phyloP scores from a whole-genome alignment of 257 asterid genomes.

The Striga asiatica region DNA sequence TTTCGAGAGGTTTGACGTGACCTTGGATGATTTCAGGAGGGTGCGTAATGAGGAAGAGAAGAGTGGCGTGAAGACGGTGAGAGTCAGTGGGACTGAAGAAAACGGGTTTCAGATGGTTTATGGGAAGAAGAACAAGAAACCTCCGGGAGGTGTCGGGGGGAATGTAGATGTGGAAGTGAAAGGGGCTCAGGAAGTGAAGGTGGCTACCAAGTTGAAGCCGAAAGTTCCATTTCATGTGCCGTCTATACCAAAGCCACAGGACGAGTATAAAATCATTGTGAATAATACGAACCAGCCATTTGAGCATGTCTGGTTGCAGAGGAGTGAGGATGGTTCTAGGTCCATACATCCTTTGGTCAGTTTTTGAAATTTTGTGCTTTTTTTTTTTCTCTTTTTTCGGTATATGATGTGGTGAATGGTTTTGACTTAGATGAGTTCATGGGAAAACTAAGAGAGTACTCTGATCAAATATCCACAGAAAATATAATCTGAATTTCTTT shows the following conservation, averaged over 20 bases:
- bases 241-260: slow-evolving; percentile 63
- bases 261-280: slow-evolving; percentile 69
- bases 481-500: background rate
- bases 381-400: background rate
- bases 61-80: slow-evolving; percentile 41
- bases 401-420: background rate
- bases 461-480: background rate
- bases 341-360: slow-evolving; percentile 74
- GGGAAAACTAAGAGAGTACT: background rate
- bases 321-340: slow-evolving; percentile 59
- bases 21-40: slow-evolving; percentile 56
- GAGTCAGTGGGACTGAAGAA: slow-evolving; percentile 25
- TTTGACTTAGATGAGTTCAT: background rate
- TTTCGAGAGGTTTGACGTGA: slow-evolving; percentile 55
- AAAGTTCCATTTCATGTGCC: slow-evolving; percentile 80
- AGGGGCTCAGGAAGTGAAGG: slow-evolving; percentile 45
- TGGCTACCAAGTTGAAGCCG: slow-evolving; percentile 61
- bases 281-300: slow-evolving; percentile 71
- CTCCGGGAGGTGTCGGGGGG: slow-evolving; percentile 16
- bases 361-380: background rate
- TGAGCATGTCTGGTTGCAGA: slow-evolving; percentile 88
- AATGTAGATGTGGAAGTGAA: slow-evolving; percentile 19
- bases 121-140: slow-evolving; percentile 60
- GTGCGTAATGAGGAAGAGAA: slow-evolving; percentile 49
- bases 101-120: slow-evolving; percentile 65